These are phyloP conservation scores for Leucocoprinus leucothites DNA, from an alignment of 768 basidiomycete species.

Conservation along the genomic window DNA sequence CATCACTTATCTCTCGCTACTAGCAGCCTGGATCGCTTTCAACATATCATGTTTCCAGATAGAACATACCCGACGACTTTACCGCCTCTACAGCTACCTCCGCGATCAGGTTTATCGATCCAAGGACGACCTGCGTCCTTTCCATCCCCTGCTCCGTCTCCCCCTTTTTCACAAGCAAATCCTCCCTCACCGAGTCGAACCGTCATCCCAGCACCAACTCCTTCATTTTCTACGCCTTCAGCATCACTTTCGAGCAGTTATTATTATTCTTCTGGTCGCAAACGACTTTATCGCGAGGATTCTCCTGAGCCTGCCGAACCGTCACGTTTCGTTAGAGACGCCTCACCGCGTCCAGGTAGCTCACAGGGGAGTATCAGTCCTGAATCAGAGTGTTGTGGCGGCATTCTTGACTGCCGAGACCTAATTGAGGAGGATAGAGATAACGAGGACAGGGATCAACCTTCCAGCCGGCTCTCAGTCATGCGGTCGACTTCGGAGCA, in stretches of 20 bases:
- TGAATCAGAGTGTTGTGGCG: constrained; percentile 46
- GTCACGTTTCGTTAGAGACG: neutral
- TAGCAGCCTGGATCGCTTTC: constrained; percentile 51
- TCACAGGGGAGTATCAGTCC: constrained; percentile 23
- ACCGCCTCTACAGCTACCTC: constrained; percentile 10
- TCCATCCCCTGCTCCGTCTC: constrained; percentile 24
- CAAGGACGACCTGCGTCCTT: constrained; percentile 22
- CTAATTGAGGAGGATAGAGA: constrained; percentile 27
- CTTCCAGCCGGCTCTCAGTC: constrained; percentile 22
- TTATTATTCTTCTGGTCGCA: constrained; percentile 20
- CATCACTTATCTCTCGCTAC: constrained; percentile 43
- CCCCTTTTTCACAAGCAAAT: constrained; percentile 14
- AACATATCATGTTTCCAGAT: constrained; percentile 41
- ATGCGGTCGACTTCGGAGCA: constrained; percentile 24
- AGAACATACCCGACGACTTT: constrained; percentile 6
- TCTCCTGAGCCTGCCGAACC: constrained; percentile 19
- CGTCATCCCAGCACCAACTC: neutral
- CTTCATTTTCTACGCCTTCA: constrained; percentile 7
- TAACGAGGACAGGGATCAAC: constrained; percentile 16
- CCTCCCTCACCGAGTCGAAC: constrained; percentile 1
- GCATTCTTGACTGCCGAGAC: constrained; percentile 45
- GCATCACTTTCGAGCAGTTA: neutral
- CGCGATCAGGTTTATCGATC: constrained; percentile 12
- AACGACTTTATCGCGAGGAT: constrained; percentile 30
- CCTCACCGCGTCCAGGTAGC: neutral